These are phyloP conservation scores for Brassica carinata DNA, from an alignment of 345 rosid species.

Conservation along the genomic window DNA sequence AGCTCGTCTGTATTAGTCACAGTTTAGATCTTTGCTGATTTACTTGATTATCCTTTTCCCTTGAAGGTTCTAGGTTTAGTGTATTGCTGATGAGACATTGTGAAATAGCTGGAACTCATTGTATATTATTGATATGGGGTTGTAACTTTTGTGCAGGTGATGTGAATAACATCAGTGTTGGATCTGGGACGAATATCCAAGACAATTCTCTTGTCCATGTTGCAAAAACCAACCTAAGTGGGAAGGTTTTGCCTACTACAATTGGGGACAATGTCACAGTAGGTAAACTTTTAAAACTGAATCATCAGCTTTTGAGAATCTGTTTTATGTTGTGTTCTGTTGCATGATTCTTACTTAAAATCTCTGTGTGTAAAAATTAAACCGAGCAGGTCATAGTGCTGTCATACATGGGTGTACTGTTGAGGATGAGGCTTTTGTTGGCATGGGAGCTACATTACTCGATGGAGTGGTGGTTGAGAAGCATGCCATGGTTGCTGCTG, in stretches of 20 bases:
- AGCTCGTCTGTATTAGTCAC: background rate
- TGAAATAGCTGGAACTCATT: background rate
- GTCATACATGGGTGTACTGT: slow-evolving; percentile 91
- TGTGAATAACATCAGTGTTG: slow-evolving; percentile 82
- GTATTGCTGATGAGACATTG: background rate
- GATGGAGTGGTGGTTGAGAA: slow-evolving; percentile 90
- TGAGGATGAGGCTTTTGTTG: slow-evolving; percentile 90
- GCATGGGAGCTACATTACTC: slow-evolving; percentile 87
- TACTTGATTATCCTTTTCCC: background rate
- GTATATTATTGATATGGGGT: slow-evolving; percentile 1
- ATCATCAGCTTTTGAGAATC: background rate
- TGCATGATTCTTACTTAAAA: background rate
- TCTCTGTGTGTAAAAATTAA: background rate
- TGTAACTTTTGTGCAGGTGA: slow-evolving; percentile 57
- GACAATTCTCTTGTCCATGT: slow-evolving; percentile 98
- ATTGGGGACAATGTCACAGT: slow-evolving; percentile 93
- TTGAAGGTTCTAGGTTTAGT: background rate
- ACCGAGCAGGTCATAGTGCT: slow-evolving; percentile 78
- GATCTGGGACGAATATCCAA: slow-evolving; percentile 91
- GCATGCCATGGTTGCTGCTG: slow-evolving; percentile 95
- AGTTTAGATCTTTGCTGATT: background rate
- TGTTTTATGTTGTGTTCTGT: background rate
- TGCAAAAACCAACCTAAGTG: slow-evolving; percentile 86
- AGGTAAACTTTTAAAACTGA: slow-evolving; percentile 52
- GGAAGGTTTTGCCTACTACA: slow-evolving; percentile 80